A percentile compares a stretch with the other conserved stretches of the same genome.
Conservation (phyloP, 2,329 filamentous ascomycete genomes). For the Ascocoryne sarcoides region DNA sequence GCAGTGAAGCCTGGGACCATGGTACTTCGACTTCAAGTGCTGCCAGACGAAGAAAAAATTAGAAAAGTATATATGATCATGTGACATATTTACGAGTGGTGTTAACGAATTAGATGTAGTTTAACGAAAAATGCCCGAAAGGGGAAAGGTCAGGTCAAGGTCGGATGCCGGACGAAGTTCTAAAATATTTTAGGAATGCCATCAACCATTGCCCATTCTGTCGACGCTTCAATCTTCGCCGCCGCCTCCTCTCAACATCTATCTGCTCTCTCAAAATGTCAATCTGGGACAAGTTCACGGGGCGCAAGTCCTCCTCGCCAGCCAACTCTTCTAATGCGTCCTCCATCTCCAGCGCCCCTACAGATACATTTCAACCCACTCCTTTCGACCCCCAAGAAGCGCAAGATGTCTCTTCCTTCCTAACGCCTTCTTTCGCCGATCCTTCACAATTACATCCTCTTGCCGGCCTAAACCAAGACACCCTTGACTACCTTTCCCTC, state of each 20-base stretch:
- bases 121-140: too few species aligned
- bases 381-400: conserved; percentile 64
- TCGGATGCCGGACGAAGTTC: conserved; percentile 3
- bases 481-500: conserved; percentile 87
- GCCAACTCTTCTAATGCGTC: conserved; percentile 11
- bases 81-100: too few species aligned
- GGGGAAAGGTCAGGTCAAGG: neutral
- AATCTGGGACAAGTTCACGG: conserved; percentile 32
- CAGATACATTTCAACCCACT: conserved; percentile 41
- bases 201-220: neutral
- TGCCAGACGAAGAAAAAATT: too few species aligned
- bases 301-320: conserved; percentile 29
- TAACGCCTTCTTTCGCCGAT: conserved; percentile 73
- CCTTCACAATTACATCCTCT: conserved; percentile 85
- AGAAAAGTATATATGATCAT: too few species aligned
- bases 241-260: neutral
- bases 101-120: too few species aligned
- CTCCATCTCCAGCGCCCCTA: conserved; percentile 12
- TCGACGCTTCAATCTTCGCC: neutral
- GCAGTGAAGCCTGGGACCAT: too few species aligned
- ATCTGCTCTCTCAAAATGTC: conserved; percentile 25
- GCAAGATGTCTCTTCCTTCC: conserved; percentile 79
- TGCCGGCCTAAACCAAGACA: conserved; percentile 84
- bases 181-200: neutral
- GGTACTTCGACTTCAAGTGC: too few species aligned